Evolutionary conservation across 2,329 filamentous ascomycete genomes (phyloP), one percentile per base, ranked within the genome.

Genomic region (Xylogone sp.): DNA sequence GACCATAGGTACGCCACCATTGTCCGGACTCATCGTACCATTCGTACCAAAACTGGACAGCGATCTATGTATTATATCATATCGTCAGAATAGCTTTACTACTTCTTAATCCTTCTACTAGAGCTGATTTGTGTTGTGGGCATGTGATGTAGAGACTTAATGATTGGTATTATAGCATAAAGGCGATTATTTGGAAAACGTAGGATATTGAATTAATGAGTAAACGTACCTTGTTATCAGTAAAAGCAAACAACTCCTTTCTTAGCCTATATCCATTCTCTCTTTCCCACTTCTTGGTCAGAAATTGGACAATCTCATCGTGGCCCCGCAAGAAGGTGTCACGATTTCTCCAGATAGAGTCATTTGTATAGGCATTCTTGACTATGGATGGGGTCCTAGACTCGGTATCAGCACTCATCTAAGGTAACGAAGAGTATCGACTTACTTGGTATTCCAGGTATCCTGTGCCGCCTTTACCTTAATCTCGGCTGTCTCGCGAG

Each of bases 391-490:
- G 87, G 55, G 89, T 75, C 61, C 86, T 90, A 22, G 49, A 27
- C 24, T 42, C 2, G 3, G 7, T 18, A 22, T 24, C 19, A 46
- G 43, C 13, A 5, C 16, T 16, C n/a, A 39, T 13, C n/a, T n/a
- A n/a, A n/a, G n/a, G n/a, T n/a, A n/a, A n/a, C n/a, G n/a, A n/a
- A n/a, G n/a, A n/a, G n/a, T n/a, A n/a, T n/a, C n/a, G n/a, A n/a
- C 72, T 58, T 68, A 89, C 87, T 75, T 79, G 1, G 84, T 86
- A 63, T 95, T 96, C 90, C 90, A 95, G 2, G 86, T 75, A 65
- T 90, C 81, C 65, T 96, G 90, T 0, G 88, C 90, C n/a, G 84
- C 85, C 71, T 95, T 95, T 56, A 95, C 90, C 67, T 95, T 95
- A 53, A 76, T 73, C 16, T 73, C 72, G 2, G 90, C 90, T 1